Evolutionary conservation across 352 stramenopile genomes (phyloP).

Genomic region (Plasmopara viticola): DNA sequence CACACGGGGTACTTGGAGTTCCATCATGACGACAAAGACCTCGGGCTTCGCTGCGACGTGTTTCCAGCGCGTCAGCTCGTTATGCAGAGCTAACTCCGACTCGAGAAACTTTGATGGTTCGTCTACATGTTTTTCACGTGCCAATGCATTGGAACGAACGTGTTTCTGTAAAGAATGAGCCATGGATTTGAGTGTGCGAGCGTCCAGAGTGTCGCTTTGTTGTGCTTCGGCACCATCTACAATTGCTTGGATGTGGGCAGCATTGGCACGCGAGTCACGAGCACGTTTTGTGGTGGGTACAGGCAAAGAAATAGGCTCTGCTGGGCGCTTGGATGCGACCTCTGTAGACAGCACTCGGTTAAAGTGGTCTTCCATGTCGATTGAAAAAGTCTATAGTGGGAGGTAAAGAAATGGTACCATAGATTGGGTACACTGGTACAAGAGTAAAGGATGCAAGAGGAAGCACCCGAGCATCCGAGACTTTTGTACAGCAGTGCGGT

Average conservation of each 20-base stretch:
- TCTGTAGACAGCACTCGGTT: slow-evolving; percentile 42
- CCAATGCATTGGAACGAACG: slow-evolving; percentile 71
- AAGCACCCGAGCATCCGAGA: no score
- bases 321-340: slow-evolving; percentile 21
- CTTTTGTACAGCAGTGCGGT: no score
- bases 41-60: slow-evolving; percentile 55
- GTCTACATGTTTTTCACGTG: slow-evolving; percentile 71
- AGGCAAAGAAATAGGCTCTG: not conserved
- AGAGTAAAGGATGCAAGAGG: no score
- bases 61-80: slow-evolving; percentile 48
- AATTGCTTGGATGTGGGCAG: slow-evolving; percentile 36
- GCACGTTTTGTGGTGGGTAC: slow-evolving; percentile 12
- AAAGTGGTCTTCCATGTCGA: slow-evolving; percentile 52
- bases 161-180: slow-evolving; percentile 56
- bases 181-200: slow-evolving; percentile 68
- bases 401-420: no score
- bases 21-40: slow-evolving; percentile 44
- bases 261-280: slow-evolving; percentile 10
- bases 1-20: slow-evolving; percentile 55
- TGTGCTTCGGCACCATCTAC: slow-evolving; percentile 41
- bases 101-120: slow-evolving; percentile 80
- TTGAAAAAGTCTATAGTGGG: no score
- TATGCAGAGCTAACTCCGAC: slow-evolving; percentile 67
- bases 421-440: no score
- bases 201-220: slow-evolving; percentile 50